Evolutionary conservation across 306 rosid genomes (phyloP), one percentile per base, ranked within the genome.

Genomic region (Castanospermum australe): DNA sequence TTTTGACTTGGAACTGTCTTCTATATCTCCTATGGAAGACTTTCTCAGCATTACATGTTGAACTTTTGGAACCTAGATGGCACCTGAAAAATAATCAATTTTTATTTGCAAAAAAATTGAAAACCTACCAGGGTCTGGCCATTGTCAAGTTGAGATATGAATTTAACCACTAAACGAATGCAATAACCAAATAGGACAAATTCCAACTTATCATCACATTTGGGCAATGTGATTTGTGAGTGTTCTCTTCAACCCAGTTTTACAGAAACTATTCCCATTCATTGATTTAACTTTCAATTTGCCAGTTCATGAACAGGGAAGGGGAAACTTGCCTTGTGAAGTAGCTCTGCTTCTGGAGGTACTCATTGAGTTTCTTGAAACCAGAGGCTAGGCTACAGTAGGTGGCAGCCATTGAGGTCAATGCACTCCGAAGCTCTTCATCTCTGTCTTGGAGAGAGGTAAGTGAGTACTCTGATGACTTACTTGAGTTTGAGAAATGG

Each of bases 381-480:
- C 71, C 73, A 84, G 75, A 76, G 25, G 63, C 70, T 8, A 86
- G 73, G 86, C 66, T 83, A 35, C 88, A 89, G 61, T 76, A 81
- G 5, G 83, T 39, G 42, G 77, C 73, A 32, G 90, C 88, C 96
- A 91, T 91, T 59, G 13, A 52, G 11, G 59, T 48, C 48, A 55
- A 5, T 71, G 65, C 32, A 13, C 17, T 18, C 32, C 24, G 68
- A 64, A 68, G 36, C 59, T 75, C 75, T 36, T 79, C 76, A 47
- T 56, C 47, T 50, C 56, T 35, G 13, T 65, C n/a, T 38, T 5
- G 1, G 50, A 33, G 48, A 25, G 56, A 67, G 25, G 64, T 22
- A 20, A 73, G 38, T 54, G 74, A 22, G 21, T 18, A 10, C n/a
- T n/a, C n/a, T n/a, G n/a, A n/a, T n/a, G n/a, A n/a, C n/a, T 12